Conservation (phyloP, 2,329 filamentous ascomycete genomes). For the Colletotrichum karsti region DNA sequence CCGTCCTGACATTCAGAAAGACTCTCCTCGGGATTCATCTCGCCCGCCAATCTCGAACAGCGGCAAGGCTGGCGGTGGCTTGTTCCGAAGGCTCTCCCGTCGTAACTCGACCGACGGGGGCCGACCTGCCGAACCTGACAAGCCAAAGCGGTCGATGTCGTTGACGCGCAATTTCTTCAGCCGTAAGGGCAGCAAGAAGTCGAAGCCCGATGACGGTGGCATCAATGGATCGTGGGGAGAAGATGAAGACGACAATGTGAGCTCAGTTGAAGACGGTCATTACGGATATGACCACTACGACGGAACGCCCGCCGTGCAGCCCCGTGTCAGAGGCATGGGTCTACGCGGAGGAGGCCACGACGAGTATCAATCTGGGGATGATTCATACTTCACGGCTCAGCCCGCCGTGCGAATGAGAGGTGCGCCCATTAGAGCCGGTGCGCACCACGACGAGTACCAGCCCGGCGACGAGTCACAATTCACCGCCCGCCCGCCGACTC, state of each 20-base stretch:
- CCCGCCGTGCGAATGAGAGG: constrained; percentile 33
- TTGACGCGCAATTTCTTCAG: constrained; percentile 58
- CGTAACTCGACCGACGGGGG: constrained; percentile 47
- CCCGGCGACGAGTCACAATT: constrained; percentile 13
- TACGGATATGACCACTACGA: constrained; percentile 32
- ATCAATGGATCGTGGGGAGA: constrained; percentile 64
- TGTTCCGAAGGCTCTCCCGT: constrained; percentile 46
- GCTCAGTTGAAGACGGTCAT: constrained; percentile 29
- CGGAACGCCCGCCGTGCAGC: constrained; percentile 16
- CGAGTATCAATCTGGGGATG: constrained; percentile 65
- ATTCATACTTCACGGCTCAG: constrained; percentile 62
- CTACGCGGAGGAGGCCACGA: constrained; percentile 50
- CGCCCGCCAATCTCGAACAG: constrained; percentile 58
- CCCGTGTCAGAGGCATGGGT: constrained; percentile 30
- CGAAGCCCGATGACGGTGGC: constrained; percentile 56
- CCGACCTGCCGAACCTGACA: constrained; percentile 42
- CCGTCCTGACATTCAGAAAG: constrained; percentile 46
- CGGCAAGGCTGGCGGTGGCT: constrained; percentile 33
- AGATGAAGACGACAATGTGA: constrained; percentile 46
- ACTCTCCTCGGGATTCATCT: constrained; percentile 45
- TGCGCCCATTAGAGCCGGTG: constrained; percentile 12
- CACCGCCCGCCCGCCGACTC: constrained; percentile 15
- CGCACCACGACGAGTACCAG: constrained; percentile 17
- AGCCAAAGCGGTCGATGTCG: constrained; percentile 67
- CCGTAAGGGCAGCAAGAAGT: constrained; percentile 50